Evolutionary conservation across 441 rosid species (phyloP).

Genomic region (Jatropha podagrica): DNA sequence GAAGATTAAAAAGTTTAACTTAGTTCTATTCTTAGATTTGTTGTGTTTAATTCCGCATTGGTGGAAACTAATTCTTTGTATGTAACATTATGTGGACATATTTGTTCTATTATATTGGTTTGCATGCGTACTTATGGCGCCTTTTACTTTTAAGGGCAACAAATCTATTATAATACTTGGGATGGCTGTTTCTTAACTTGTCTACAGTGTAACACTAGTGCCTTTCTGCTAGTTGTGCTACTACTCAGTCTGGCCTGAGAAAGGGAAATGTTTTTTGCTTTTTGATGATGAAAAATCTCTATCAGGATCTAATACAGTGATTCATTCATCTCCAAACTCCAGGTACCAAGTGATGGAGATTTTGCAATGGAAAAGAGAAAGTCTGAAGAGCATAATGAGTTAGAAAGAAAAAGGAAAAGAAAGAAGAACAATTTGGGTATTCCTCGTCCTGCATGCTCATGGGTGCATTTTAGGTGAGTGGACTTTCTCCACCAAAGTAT

Average conservation of each 20-base stretch:
- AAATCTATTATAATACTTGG: not conserved
- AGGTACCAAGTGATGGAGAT: slow-evolving; percentile 44
- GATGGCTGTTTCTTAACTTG: not conserved
- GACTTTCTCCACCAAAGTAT: not conserved
- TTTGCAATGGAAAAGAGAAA: slow-evolving; percentile 19
- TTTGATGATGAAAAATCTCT: not conserved
- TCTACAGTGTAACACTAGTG: not conserved
- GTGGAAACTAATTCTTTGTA: not conserved
- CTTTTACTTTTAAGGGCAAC: not conserved
- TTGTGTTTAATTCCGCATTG: not conserved
- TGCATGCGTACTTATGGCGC: not conserved
- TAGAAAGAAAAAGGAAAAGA: slow-evolving; percentile 36
- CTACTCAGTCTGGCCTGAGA: not conserved
- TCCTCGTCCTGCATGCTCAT: slow-evolving; percentile 53
- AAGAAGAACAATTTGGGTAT: slow-evolving; percentile 34
- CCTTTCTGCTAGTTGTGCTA: not conserved
- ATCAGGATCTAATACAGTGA: not conserved
- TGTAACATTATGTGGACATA: not conserved
- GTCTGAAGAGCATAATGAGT: slow-evolving; percentile 25
- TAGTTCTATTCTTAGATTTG: not conserved
- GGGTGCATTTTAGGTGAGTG: slow-evolving; percentile 48
- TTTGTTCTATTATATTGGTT: not conserved
- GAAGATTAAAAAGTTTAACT: not conserved
- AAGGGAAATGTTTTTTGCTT: not conserved
- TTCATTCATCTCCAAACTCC: slow-evolving; percentile 4